Percentiles rank a stretch among this genome's conserved stretches.
These are phyloP conservation scores for Firmiana major DNA, from an alignment of 345 rosid species.

Conservation along the genomic window DNA sequence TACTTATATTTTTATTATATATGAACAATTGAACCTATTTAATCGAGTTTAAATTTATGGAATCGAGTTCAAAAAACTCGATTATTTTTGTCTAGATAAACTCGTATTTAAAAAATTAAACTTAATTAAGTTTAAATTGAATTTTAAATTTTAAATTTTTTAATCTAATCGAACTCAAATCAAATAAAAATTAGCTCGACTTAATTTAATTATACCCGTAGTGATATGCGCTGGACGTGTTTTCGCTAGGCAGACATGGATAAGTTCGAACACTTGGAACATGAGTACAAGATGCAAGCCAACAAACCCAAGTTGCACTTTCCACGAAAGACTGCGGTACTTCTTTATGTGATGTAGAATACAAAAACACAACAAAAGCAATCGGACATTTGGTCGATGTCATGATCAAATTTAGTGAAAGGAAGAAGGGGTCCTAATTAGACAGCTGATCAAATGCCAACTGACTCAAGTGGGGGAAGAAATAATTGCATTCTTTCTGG, in stretches of 20 bases:
- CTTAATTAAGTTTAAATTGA: too few species aligned
- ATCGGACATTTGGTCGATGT: background rate
- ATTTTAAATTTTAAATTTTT: too few species aligned
- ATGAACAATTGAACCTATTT: too few species aligned
- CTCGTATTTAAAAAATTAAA: too few species aligned
- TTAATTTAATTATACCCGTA: too few species aligned
- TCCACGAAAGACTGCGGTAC: background rate
- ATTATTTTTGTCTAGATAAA: too few species aligned
- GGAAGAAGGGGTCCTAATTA: background rate
- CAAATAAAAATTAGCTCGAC: too few species aligned
- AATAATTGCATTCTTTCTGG: background rate
- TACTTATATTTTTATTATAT: too few species aligned
- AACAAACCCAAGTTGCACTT: conserved; percentile 5
- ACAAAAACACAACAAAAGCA: background rate
- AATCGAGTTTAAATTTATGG: too few species aligned
- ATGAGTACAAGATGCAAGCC: background rate
- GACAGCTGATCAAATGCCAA: background rate
- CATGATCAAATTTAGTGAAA: background rate
- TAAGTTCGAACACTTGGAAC: background rate
- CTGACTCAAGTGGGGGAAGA: background rate
- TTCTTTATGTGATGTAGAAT: conserved; percentile 11
- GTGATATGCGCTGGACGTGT: background rate
- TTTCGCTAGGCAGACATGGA: background rate
- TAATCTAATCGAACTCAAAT: too few species aligned
- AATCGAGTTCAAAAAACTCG: too few species aligned